phyloP scores from a whole-genome alignment of 306 rosid species.

The Morella rubra region DNA sequence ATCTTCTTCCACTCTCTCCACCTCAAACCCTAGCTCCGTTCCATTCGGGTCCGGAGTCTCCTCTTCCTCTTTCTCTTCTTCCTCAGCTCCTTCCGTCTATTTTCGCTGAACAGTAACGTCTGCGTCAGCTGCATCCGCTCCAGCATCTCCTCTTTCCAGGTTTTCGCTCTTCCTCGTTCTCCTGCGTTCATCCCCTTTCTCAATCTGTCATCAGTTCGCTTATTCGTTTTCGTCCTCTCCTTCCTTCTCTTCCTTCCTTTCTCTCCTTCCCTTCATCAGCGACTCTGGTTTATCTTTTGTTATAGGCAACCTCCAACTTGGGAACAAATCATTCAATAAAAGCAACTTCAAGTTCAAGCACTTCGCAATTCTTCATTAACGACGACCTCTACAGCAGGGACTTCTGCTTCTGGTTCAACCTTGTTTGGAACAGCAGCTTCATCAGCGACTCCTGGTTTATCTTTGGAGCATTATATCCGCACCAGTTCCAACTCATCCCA shows the following conservation, averaged over 20 bases:
- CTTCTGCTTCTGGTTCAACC: constrained; percentile 1
- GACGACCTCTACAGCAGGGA: background rate
- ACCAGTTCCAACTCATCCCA: background rate
- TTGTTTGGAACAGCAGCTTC: constrained; percentile 10
- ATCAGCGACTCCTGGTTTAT: background rate
- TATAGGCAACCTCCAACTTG: too few relatives aligned
- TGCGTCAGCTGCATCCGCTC: constrained; percentile 26
- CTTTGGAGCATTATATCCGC: constrained; percentile 17
- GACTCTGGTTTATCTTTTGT: too few relatives aligned
- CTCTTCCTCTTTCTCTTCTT: too few relatives aligned
- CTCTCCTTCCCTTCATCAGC: too few relatives aligned
- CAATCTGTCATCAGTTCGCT: too few relatives aligned
- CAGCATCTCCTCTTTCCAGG: too few relatives aligned
- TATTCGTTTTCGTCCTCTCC: too few relatives aligned
- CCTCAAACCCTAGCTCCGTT: constrained; percentile 11
- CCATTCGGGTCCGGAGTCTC: constrained; percentile 33
- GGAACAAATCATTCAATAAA: too few relatives aligned
- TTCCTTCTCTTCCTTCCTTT: too few relatives aligned
- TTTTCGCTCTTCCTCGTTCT: too few relatives aligned
- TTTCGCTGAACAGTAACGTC: constrained; percentile 15
- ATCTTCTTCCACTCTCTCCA: constrained; percentile 10
- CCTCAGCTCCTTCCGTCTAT: constrained; percentile 22
- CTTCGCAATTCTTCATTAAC: constrained; percentile 11
- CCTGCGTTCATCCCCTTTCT: constrained; percentile 30
- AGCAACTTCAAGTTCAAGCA: too few relatives aligned